A percentile compares a stretch with the other conserved stretches of the same genome.
Evolutionary conservation across 192 early-diverging fungal genomes (phyloP).

Genomic region (Coemansia brasiliensis): DNA sequence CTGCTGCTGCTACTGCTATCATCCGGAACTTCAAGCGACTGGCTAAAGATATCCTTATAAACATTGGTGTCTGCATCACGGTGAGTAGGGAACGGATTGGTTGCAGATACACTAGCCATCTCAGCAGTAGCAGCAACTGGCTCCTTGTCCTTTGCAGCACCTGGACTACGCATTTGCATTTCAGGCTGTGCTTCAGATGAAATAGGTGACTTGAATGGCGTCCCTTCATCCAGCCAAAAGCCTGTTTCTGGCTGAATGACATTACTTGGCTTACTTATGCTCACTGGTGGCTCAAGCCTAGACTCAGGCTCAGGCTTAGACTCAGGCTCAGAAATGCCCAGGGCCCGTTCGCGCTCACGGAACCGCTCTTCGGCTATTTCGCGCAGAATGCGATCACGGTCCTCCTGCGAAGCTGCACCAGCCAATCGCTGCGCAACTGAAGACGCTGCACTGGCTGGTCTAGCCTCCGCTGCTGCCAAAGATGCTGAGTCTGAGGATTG

Average conservation of each 20-base stretch:
- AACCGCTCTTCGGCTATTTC: conserved; percentile 51
- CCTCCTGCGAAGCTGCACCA: conserved; percentile 28
- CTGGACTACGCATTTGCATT: conserved; percentile 15
- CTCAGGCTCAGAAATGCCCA: conserved; percentile 32
- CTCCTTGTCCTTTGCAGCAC: not conserved
- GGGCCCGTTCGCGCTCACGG: conserved; percentile 42
- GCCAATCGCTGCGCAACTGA: conserved; percentile 41
- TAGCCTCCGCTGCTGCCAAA: not conserved
- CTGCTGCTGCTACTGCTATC: conserved; percentile 31
- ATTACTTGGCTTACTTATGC: not conserved
- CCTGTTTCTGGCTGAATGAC: too few species aligned
- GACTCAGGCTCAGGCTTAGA: not conserved
- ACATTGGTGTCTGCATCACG: not conserved
- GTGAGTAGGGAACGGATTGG: conserved; percentile 31
- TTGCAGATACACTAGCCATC: not conserved
- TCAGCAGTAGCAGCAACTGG: not conserved
- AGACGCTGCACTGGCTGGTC: conserved; percentile 4
- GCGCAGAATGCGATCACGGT: conserved; percentile 41
- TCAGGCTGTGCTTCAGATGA: conserved; percentile 6
- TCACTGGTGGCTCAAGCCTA: not conserved
- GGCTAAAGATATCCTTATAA: conserved; percentile 18
- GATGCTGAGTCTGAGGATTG: not conserved
- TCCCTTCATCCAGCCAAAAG: not conserved
- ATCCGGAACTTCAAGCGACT: conserved; percentile 22
- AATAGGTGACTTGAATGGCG: conserved; percentile 4